Evolutionary conservation across 2,329 filamentous ascomycete genomes (phyloP).

Genomic region (Fusarium hainanense): DNA sequence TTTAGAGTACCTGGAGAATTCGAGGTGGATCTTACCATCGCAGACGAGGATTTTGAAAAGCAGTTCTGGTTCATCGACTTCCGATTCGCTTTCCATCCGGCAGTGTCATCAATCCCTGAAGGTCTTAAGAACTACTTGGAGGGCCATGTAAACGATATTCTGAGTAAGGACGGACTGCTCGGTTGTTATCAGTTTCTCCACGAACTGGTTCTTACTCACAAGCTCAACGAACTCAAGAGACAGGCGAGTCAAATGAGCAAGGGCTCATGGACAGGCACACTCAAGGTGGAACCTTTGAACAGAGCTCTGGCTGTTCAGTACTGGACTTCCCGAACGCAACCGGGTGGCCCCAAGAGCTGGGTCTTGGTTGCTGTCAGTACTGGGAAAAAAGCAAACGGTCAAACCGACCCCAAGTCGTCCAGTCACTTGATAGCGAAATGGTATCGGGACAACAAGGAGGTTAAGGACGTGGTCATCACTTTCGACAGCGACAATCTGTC

Average conservation of each 20-base stretch:
- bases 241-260: conserved; percentile 79
- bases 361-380: conserved; percentile 85
- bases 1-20: conserved; percentile 88
- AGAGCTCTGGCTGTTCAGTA: conserved; percentile 90
- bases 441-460: conserved; percentile 85
- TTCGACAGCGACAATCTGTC: conserved; percentile 77
- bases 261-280: conserved; percentile 79
- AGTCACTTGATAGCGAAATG: conserved; percentile 76
- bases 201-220: conserved; percentile 88
- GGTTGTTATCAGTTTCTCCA: conserved; percentile 91
- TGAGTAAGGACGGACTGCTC: conserved; percentile 75
- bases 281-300: conserved; percentile 83
- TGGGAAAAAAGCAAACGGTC: conserved; percentile 61
- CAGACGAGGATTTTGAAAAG: conserved; percentile 82
- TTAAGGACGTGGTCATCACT: conserved; percentile 72
- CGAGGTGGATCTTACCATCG: conserved; percentile 91
- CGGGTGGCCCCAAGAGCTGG: conserved; percentile 82
- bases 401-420: conserved; percentile 56
- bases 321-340: conserved; percentile 72
- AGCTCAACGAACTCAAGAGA: conserved; percentile 82
- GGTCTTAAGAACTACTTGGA: conserved; percentile 75
- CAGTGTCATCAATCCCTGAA: conserved; percentile 69
- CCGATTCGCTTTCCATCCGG: conserved; percentile 82
- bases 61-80: conserved; percentile 97
- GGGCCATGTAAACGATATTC: conserved; percentile 74